Conservation (phyloP, 441 rosid species). For the Macaranga tanarius region DNA sequence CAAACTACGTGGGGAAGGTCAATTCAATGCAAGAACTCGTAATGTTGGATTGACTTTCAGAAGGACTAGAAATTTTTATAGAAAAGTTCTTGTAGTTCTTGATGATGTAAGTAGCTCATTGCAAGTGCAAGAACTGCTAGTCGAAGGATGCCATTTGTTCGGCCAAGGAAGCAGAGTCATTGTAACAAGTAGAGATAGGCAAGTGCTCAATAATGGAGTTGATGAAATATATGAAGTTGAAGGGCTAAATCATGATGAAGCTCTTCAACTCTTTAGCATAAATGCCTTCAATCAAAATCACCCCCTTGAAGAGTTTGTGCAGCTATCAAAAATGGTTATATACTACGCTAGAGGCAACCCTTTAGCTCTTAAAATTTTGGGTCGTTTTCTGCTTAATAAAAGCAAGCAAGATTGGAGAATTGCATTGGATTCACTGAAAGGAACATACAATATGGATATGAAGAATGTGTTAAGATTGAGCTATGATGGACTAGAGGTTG, state of each 20-base stretch:
- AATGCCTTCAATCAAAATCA: conserved; percentile 22
- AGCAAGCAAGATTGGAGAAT: conserved; percentile 29
- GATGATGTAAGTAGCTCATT: conserved; percentile 12
- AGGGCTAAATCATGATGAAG: conserved; percentile 5
- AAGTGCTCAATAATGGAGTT: conserved; percentile 9
- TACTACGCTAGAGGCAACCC: conserved; percentile 29
- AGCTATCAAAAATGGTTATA: conserved; percentile 10
- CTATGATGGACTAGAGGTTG: conserved; percentile 13
- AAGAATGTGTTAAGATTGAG: conserved; percentile 24
- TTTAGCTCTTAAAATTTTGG: conserved; percentile 32
- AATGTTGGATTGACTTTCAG: neutral
- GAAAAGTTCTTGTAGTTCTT: conserved; percentile 15
- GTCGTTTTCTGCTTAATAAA: conserved; percentile 23
- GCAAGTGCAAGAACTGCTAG: conserved; percentile 7
- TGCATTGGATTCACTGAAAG: conserved; percentile 20
- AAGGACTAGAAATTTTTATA: neutral
- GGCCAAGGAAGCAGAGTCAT: conserved; percentile 14
- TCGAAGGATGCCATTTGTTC: neutral
- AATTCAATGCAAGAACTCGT: conserved; percentile 21
- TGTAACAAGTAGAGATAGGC: conserved; percentile 13
- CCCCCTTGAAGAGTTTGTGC: conserved; percentile 7
- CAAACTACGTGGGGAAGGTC: neutral
- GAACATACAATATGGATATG: conserved; percentile 14
- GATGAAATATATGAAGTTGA: conserved; percentile 13
- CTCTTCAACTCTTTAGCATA: conserved; percentile 23